Evolutionary conservation across 192 early-diverging fungal species (phyloP), one percentile per base, ranked within the genome.

Genomic region (Gamsiella multidivaricata): DNA sequence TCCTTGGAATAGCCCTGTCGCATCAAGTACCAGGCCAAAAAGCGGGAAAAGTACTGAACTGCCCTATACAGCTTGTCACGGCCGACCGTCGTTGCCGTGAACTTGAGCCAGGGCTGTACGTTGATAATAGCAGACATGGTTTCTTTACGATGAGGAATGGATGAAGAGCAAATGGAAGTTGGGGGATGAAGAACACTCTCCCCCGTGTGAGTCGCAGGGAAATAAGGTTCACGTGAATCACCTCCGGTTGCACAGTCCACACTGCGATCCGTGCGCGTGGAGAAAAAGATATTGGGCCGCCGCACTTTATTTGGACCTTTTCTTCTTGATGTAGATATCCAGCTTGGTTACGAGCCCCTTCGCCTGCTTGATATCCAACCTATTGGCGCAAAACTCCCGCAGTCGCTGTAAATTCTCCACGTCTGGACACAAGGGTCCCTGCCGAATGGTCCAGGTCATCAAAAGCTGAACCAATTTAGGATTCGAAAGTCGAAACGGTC

Each of bases 41-140:
- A 94, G 20, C 94, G 93, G 7, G 92, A 84, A 80, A 94, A 90
- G 86, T 95, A 95, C 74, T 98, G 96, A 10, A 94, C 85, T 34
- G 93, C 84, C 61, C 95, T 89, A 75, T 90, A 90, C 9, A 85
- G 60, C 71, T 93, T 92, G 75, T 94, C 93, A 64, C 93, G 91
- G 36, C 92, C 93, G 10, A 83, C 82, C 25, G 90, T 88, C 28
- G 86, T 90, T 69, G 69, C 80, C 15, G 89, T 79, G 76, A 82
- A 93, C 61, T 85, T 82, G 32, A 91, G 53, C 59, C 71, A 72
- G 9, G 61, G 65, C 31, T 85, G 60, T 20, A 85, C 76, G 29
- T 53, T 69, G 52, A 76, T 61, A 39, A 69, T 50, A 23, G 67
- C 26, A 12, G 67, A 59, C 67, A 69, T 69, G 11, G 7, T 8